Conservation (phyloP, 768 basidiomycete genomes). For the Suillus subluteus region DNA sequence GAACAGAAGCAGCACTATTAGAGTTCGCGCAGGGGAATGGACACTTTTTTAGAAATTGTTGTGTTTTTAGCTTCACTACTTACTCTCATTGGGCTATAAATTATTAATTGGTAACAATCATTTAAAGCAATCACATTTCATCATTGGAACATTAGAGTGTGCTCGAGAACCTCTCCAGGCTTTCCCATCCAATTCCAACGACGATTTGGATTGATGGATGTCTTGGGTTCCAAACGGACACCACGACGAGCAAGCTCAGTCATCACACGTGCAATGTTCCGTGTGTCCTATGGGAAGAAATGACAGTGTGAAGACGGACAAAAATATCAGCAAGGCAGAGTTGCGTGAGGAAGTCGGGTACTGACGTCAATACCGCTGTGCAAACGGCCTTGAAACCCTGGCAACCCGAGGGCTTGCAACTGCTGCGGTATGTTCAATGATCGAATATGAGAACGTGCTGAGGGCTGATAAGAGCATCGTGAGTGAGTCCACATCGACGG, state of each 20-base stretch:
- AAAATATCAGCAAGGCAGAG: constrained; percentile 14
- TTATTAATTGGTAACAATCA: not conserved
- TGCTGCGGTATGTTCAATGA: constrained; percentile 75
- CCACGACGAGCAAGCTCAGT: constrained; percentile 75
- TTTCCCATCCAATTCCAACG: constrained; percentile 91
- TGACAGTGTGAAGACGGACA: constrained; percentile 9
- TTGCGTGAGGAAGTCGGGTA: constrained; percentile 22
- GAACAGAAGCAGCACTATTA: constrained; percentile 17
- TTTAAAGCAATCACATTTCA: not conserved
- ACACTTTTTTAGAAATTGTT: constrained; percentile 13
- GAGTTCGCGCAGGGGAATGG: constrained; percentile 13
- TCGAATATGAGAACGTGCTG: constrained; percentile 22
- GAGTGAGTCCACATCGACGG: not conserved
- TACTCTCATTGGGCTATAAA: constrained; percentile 1
- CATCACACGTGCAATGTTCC: constrained; percentile 85
- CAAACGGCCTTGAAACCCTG: constrained; percentile 78
- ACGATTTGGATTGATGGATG: constrained; percentile 61
- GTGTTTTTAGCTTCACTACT: constrained; percentile 4
- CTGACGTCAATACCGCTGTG: constrained; percentile 93
- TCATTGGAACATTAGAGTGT: constrained; percentile 25
- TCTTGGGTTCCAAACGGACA: constrained; percentile 73
- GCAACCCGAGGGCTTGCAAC: constrained; percentile 69
- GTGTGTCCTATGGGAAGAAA: constrained; percentile 65
- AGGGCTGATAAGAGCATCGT: constrained; percentile 19
- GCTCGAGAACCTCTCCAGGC: constrained; percentile 65